Evolutionary conservation across 2,329 filamentous ascomycete species (phyloP).

Genomic region (Sarocladium brachiariae): DNA sequence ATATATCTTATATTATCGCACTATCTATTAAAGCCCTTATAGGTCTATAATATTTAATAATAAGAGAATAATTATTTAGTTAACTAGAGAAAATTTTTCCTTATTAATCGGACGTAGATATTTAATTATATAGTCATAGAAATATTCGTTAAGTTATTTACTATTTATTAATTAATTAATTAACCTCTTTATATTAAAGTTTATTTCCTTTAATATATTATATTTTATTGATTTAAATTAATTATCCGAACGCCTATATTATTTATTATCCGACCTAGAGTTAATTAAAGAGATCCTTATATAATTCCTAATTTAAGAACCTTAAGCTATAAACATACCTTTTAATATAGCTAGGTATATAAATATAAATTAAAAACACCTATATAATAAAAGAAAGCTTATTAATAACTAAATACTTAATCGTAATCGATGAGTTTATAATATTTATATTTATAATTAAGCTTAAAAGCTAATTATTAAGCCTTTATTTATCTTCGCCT

Average conservation of each 20-base stretch:
- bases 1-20: neutral
- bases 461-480: neutral
- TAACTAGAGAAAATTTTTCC: neutral
- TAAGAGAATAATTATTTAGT: neutral
- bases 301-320: neutral
- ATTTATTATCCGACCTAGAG: neutral
- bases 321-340: neutral
- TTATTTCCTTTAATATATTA: neutral
- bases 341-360: neutral
- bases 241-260: neutral
- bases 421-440: no score
- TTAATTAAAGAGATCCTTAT: neutral
- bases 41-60: neutral
- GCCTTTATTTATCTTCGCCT: neutral
- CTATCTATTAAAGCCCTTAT: neutral
- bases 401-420: neutral
- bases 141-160: neutral
- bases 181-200: neutral
- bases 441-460: neutral
- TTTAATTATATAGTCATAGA: neutral
- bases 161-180: no score
- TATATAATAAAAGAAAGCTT: neutral
- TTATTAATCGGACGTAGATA: neutral
- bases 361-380: neutral
- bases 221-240: neutral